A percentile compares a stretch with the other conserved stretches of the same genome.
Conservation (phyloP, 2,329 filamentous ascomycete genomes). For the Scytalidium sp. region DNA sequence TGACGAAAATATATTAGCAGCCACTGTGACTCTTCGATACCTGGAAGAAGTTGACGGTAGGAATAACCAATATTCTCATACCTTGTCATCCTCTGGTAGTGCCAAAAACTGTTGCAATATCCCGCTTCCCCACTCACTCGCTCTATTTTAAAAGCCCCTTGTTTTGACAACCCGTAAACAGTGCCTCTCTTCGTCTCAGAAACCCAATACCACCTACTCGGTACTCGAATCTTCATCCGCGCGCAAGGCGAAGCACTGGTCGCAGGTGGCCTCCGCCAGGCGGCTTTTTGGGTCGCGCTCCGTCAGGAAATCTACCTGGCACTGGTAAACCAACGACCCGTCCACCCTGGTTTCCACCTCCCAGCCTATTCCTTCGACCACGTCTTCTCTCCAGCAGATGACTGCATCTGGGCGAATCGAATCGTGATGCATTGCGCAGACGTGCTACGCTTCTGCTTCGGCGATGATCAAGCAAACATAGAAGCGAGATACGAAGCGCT, state of each 20-base stretch:
- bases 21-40: background rate
- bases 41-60: slow-evolving; percentile 1
- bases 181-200: slow-evolving; percentile 1
- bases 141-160: too few relatives aligned
- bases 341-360: background rate
- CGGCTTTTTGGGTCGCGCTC: background rate
- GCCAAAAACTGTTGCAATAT: background rate
- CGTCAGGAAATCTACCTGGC: slow-evolving; percentile 1
- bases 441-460: background rate
- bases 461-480: background rate
- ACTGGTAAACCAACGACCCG: slow-evolving; percentile 1
- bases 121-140: too few relatives aligned
- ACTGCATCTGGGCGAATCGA: slow-evolving; percentile 1
- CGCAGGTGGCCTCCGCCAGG: background rate
- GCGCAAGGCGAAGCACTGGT: background rate
- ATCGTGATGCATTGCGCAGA: slow-evolving; percentile 1
- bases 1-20: slow-evolving; percentile 1
- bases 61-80: background rate
- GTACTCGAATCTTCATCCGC: background rate
- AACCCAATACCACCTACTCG: slow-evolving; percentile 1
- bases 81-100: background rate
- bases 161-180: background rate
- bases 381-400: background rate
- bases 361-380: background rate
- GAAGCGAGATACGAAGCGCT: slow-evolving; percentile 9